These are phyloP conservation scores for Stephania cephalantha DNA, from an alignment of 164 flowering plant species.

Conservation along the genomic window DNA sequence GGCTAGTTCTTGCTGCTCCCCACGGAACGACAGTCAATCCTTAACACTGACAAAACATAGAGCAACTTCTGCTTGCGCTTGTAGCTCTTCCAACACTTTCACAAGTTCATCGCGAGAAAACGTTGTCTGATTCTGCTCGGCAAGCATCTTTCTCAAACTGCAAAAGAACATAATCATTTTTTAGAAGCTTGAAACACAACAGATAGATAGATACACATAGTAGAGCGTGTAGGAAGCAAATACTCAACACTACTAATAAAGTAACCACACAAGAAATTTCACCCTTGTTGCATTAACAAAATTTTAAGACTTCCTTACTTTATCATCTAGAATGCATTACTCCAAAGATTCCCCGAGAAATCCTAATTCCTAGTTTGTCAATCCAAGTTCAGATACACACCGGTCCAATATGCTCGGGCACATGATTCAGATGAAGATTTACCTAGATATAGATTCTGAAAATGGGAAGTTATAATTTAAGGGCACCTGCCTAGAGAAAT, in stretches of 20 bases:
- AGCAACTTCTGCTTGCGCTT: constrained; percentile 93
- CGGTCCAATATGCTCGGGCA: neutral
- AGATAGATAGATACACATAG: no score
- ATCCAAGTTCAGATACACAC: neutral
- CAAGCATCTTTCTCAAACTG: constrained; percentile 78
- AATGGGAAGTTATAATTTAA: neutral
- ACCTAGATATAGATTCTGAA: neutral
- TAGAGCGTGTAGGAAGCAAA: neutral
- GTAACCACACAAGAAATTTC: neutral
- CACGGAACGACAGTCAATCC: constrained; percentile 29
- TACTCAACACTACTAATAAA: neutral
- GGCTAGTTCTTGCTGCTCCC: neutral
- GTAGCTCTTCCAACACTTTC: constrained; percentile 83
- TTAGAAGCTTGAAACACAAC: neutral
- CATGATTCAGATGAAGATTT: neutral
- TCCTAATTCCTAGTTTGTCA: neutral
- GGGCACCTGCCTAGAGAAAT: neutral
- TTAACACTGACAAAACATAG: constrained; percentile 82
- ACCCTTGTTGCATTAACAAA: neutral
- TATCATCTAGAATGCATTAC: no score
- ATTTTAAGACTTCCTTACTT: neutral
- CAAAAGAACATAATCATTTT: constrained; percentile 3
- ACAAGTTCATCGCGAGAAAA: constrained; percentile 64
- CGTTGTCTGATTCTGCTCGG: constrained; percentile 36
- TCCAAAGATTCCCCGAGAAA: no score